Evolutionary conservation across 345 rosid species (phyloP).

Genomic region (Gossypium rotundifolium): DNA sequence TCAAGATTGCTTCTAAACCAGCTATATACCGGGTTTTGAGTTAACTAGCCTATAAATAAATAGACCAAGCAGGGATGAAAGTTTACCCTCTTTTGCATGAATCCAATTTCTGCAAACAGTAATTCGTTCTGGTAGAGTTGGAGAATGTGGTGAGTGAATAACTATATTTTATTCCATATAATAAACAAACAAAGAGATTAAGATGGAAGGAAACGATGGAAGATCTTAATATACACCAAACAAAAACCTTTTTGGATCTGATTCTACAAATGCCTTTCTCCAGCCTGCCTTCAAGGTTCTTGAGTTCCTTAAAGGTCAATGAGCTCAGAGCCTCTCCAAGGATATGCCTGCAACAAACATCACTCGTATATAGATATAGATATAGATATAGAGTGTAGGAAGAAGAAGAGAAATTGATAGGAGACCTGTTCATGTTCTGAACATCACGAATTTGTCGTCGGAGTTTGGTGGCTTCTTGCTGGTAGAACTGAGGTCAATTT

Average conservation of each 20-base stretch:
- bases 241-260: conserved; percentile 72
- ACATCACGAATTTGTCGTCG: conserved; percentile 65
- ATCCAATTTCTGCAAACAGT: conserved; percentile 79
- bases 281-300: conserved; percentile 58
- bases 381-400: not conserved
- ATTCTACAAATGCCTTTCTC: conserved; percentile 85
- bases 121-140: conserved; percentile 55
- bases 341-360: conserved; percentile 47
- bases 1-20: too few species aligned
- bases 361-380: not conserved
- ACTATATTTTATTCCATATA: not conserved
- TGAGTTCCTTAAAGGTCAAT: conserved; percentile 63
- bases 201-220: not conserved
- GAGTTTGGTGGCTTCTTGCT: conserved; percentile 83
- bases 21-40: too few species aligned
- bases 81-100: conserved; percentile 89
- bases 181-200: not conserved
- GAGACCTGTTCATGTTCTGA: conserved; percentile 64
- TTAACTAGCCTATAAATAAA: too few species aligned
- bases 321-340: conserved; percentile 74
- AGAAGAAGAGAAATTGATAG: not conserved
- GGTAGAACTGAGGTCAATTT: conserved; percentile 50
- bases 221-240: not conserved
- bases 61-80: conserved; percentile 6
- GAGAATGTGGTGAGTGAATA: conserved; percentile 18